phyloP scores from a whole-genome alignment of 805 yeast species.

The Candida sonorensis region DNA sequence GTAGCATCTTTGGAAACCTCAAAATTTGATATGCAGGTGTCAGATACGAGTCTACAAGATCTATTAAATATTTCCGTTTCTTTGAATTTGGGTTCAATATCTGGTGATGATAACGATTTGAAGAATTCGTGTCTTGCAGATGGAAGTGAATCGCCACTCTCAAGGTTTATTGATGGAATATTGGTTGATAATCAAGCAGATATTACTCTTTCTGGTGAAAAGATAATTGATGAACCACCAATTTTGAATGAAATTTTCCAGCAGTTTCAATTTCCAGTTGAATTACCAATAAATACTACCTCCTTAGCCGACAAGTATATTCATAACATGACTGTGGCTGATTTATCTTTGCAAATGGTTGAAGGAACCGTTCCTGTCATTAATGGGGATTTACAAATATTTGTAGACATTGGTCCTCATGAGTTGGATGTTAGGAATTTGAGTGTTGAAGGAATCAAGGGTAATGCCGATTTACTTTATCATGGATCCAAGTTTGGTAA shows the following conservation, averaged over 20 bases:
- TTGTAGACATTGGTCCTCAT: constrained; percentile 14
- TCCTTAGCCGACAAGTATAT: constrained; percentile 16
- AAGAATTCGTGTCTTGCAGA: no score
- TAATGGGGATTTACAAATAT: constrained; percentile 31
- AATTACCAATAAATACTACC: constrained; percentile 11
- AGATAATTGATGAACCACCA: no score
- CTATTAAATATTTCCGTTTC: constrained; percentile 10
- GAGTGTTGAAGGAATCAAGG: constrained; percentile 32
- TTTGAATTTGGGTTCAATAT: constrained; percentile 5
- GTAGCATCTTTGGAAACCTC: constrained; percentile 20
- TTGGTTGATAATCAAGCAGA: constrained; percentile 8
- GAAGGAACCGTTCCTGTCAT: constrained; percentile 29
- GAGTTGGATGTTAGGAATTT: constrained; percentile 5
- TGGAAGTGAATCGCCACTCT: no score
- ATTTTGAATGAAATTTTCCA: constrained; percentile 9
- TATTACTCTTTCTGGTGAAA: constrained; percentile 3
- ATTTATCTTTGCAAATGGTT: constrained; percentile 29
- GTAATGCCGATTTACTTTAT: constrained; percentile 34
- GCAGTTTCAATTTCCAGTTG: constrained; percentile 10
- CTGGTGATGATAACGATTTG: no score
- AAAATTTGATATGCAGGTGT: constrained; percentile 5
- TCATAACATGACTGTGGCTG: constrained; percentile 31
- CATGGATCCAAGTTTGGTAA: constrained; percentile 35
- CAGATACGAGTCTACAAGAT: neutral
- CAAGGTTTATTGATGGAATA: constrained; percentile 8